These are phyloP conservation scores for Fusarium bulbicola DNA, from an alignment of 2,329 filamentous ascomycete genomes.

Conservation along the genomic window DNA sequence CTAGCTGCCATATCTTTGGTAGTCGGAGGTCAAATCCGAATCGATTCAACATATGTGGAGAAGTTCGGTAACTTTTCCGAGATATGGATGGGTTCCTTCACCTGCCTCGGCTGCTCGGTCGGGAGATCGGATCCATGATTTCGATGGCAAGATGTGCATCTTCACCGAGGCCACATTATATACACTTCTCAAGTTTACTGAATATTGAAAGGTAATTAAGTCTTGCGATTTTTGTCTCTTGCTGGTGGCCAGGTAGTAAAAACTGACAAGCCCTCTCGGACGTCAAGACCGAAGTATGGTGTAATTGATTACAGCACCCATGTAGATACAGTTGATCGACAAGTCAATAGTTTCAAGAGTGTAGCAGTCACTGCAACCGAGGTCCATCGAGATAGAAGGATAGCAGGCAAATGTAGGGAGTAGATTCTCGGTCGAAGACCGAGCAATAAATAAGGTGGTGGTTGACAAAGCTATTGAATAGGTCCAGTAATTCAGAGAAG, in stretches of 20 bases:
- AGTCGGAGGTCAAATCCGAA: slow-evolving; percentile 12
- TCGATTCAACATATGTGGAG: not conserved
- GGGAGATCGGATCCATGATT: slow-evolving; percentile 31
- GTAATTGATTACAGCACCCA: not conserved
- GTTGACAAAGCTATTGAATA: not conserved
- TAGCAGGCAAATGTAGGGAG: not conserved
- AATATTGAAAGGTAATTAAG: not conserved
- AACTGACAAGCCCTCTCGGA: not conserved
- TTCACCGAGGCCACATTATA: not conserved
- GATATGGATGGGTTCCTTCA: not conserved
- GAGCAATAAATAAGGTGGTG: slow-evolving; percentile 5
- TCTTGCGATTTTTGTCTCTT: not conserved
- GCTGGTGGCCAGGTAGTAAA: not conserved
- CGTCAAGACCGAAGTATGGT: not conserved
- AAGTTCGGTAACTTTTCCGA: slow-evolving; percentile 8
- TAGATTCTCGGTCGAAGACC: slow-evolving; percentile 24
- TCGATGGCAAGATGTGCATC: not conserved
- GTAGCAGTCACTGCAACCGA: slow-evolving; percentile 11
- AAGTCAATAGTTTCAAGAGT: not conserved
- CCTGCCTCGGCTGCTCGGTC: slow-evolving; percentile 43
- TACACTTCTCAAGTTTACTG: not conserved
- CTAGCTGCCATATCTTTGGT: not conserved
- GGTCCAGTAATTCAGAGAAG: not conserved
- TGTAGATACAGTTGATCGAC: not conserved
- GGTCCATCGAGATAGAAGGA: not conserved